Base-by-base conservation (phyloP, 805 yeast genomes). In the Saccharomyces mikatae region DNA sequence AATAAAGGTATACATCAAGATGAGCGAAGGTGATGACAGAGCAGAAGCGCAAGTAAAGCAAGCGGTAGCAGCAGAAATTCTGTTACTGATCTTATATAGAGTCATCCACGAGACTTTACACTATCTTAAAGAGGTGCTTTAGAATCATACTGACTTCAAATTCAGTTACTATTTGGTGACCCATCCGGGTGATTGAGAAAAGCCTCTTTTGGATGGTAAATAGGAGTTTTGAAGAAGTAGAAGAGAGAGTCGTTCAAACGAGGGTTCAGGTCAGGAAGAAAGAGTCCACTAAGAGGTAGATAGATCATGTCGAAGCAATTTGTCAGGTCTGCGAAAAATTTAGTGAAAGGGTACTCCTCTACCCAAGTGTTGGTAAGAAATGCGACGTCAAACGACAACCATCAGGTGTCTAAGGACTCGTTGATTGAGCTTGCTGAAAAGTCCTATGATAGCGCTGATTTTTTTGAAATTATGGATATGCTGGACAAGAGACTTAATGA, bases 381-480 rank as follows among this genome's bases (percentile, higher is more conserved):
- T 62, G 92, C 96, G 58, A 91, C 98, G 2, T 82, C 92, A 58
- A 91, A 91, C 67, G 96, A 87, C 60, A 79, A 91, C 2, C 76
- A 83, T 55, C 95, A 96, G 4, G 97, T 97, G 22, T 78, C 86
- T 46, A 80, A 87, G 17, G 74, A 78, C 52, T 90, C 87, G 58
- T 84, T 91, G 91, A 90, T 87, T 61, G 96, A 88, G 53, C 77
- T 91, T 32, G 86, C 96, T 3, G 79, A 81, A 55, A 77, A 81
- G 60, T 87, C 96, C 0, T 84, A 79, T 67, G 86, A 83, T 54
- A 75, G 75, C 60, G 81, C 85, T 11, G 95, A 88, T 62, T 82
- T 89, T 62, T 77, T 89, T 64, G 95, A 89, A 66, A 82, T 90
- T 48, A 87, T 91, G 95, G 97, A 91, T 66, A 89, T 92, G 86